Evolutionary conservation across 1,284 basidiomycete genomes (phyloP), one percentile per base, ranked within the genome.

Genomic region (Ganoderma lingzhi): DNA sequence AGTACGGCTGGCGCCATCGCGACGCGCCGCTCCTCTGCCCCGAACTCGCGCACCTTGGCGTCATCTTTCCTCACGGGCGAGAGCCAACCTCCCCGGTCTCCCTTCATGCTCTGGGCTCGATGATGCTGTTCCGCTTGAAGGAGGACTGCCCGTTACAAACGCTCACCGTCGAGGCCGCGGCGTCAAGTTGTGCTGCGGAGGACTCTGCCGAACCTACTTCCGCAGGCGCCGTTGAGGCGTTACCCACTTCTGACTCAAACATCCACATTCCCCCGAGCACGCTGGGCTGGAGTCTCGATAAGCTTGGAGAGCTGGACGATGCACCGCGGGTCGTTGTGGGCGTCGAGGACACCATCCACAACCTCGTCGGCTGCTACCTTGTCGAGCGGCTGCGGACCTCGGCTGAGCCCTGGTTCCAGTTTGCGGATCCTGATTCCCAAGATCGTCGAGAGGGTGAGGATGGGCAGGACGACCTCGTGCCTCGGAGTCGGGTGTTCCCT

Each of bases 261-360:
- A 35, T 35, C 3, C 48, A 28, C 48, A 51, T 35, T 3, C 53
- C 53, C 30, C 30, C 53, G 30, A 56, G 53, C 53, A 14, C 48
- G 3, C 23, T 51, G 48, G 53, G 53, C 53, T 56, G 32, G 30
- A 56, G 53, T 32, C 53, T 56, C 14, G 53, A 30, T 15, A 3
- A 56, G 6, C 32, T 56, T 3, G 53, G 53, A 17, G 53, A 56
- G 53, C 53, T 56, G 15, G 53, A 56, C 6, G 28, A 6, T 2
- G 56, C 56, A 17, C 56, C 56, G n/a, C 35, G 56, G 10, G 35
- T 10, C 10, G 56, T 59, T 35, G 56, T 59, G 19, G 56, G 10
- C 56, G 56, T 59, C 56, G 56, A 59, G 32, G 56, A 59, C n/a
- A 14, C 56, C 15, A 39, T 59, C 19, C 56, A 59, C 35, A 59